Percentiles rank a stretch among this genome's conserved stretches.
Evolutionary conservation across 257 asterid species (phyloP).

Genomic region (Solanum virginianum): DNA sequence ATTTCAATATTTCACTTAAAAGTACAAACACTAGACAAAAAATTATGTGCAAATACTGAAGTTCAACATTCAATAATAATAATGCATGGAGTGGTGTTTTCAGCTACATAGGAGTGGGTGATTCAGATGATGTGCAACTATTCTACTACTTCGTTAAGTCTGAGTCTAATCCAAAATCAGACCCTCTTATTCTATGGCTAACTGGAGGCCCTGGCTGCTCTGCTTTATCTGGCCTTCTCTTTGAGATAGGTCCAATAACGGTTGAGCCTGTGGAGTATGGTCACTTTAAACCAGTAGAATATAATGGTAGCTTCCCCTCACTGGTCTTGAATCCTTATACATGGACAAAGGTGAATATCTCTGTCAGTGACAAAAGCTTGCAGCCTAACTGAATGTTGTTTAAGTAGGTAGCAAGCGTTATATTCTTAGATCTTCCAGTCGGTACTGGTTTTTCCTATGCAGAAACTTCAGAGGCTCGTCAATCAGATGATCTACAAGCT

Average conservation of each 20-base stretch:
- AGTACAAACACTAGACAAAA: neutral
- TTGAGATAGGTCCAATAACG: slow-evolving; percentile 6
- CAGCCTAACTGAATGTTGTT: neutral
- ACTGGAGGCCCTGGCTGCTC: slow-evolving; percentile 27
- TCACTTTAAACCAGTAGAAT: neutral
- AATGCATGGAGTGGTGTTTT: neutral
- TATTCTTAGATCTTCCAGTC: slow-evolving; percentile 1
- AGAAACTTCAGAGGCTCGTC: slow-evolving; percentile 5
- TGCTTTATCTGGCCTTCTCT: slow-evolving; percentile 9
- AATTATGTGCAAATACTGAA: neutral
- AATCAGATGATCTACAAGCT: neutral
- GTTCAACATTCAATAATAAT: neutral
- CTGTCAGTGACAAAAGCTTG: neutral
- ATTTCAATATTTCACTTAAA: neutral
- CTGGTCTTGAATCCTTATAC: neutral
- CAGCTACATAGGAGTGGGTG: slow-evolving; percentile 22
- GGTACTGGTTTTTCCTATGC: slow-evolving; percentile 1
- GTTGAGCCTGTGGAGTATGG: neutral
- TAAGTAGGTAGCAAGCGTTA: neutral
- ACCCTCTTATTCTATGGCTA: slow-evolving; percentile 18
- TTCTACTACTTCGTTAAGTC: slow-evolving; percentile 18
- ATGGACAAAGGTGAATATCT: neutral
- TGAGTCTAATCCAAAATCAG: slow-evolving; percentile 10
- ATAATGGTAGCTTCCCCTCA: slow-evolving; percentile 4
- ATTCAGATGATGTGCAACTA: slow-evolving; percentile 19